Base-by-base conservation (phyloP, 768 basidiomycete genomes). In the Xanthoconium stramineum region DNA sequence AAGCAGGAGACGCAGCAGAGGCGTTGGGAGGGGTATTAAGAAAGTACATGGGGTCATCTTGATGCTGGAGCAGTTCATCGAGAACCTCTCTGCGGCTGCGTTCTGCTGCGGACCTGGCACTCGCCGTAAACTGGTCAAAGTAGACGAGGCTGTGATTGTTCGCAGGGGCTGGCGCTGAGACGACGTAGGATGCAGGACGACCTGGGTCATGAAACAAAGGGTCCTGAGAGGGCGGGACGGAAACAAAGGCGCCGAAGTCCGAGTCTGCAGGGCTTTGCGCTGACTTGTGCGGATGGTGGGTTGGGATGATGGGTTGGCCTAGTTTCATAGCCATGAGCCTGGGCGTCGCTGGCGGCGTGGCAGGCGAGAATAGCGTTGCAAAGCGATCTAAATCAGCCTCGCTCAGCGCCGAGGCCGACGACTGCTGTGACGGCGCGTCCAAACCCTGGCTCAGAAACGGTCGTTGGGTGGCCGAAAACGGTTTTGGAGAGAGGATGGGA, bases 1-100 rank as follows among this genome's bases (percentile, higher is more conserved):
- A 24, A 24, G 24, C 4, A 24, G 24, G 24, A 24, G 24, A 24
- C 2, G 24, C 24, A 24, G 24, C 28, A 12, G 10, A 9, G 24
- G 5, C 10, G 37, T 13, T 11, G 40, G 19, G 20, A 10, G 1
- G 55, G 58, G 58, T n/a, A 53, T 65, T 44, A 53, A 83, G 54
- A 75, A 83, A 86, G 65, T 84, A 86, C 61, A 89, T 67, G 2
- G 87, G 87, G 66, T 90, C 87, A 49, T 88, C 84, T 68, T 89
- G 80, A 56, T 86, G 82, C 56, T 77, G 61, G 37, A 89, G 65
- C 36, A 90, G 68, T 65, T 91, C 88, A 44, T 86, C 81, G 47
- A 90, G 72, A 6, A 89, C 72, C 24, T 71, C 76, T 53, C 76
- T 77, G 56, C 80, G 75, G 48, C 78, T 83, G 38, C 73, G 75